Conservation (phyloP, 2,329 filamentous ascomycete genomes). For the Tothia fuscella region DNA sequence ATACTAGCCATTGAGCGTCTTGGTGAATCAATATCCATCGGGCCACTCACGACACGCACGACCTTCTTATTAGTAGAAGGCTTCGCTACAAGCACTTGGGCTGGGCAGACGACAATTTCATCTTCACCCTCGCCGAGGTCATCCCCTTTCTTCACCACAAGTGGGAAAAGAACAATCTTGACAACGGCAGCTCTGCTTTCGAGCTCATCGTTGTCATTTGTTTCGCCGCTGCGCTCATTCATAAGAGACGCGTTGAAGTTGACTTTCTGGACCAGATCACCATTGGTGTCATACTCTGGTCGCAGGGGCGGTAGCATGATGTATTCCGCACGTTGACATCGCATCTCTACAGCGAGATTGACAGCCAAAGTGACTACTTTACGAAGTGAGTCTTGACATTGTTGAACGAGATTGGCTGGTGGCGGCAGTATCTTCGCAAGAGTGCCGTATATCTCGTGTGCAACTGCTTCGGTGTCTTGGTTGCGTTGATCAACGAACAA, state of each 20-base stretch:
- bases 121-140: constrained; percentile 80
- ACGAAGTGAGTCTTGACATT: constrained; percentile 73
- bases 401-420: constrained; percentile 64
- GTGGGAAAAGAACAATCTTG: constrained; percentile 84
- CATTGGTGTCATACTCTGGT: constrained; percentile 88
- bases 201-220: constrained; percentile 63
- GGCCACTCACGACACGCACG: constrained; percentile 37
- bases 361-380: constrained; percentile 84
- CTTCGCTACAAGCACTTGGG: constrained; percentile 72
- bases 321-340: constrained; percentile 90
- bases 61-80: constrained; percentile 34
- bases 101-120: constrained; percentile 89
- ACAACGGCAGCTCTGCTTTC: constrained; percentile 67
- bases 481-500: constrained; percentile 74
- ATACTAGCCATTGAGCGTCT: neutral
- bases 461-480: constrained; percentile 90
- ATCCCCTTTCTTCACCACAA: constrained; percentile 92
- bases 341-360: constrained; percentile 89
- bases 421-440: constrained; percentile 78
- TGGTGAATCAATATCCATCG: constrained; percentile 31
- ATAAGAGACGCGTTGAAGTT: constrained; percentile 88
- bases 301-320: constrained; percentile 95
- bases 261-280: constrained; percentile 77
- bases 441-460: constrained; percentile 77
- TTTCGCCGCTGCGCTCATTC: constrained; percentile 76